Percentiles rank a stretch among this genome's conserved stretches.
Evolutionary conservation across 164 flowering plant genomes (phyloP).

Genomic region (Sextonia rubra): DNA sequence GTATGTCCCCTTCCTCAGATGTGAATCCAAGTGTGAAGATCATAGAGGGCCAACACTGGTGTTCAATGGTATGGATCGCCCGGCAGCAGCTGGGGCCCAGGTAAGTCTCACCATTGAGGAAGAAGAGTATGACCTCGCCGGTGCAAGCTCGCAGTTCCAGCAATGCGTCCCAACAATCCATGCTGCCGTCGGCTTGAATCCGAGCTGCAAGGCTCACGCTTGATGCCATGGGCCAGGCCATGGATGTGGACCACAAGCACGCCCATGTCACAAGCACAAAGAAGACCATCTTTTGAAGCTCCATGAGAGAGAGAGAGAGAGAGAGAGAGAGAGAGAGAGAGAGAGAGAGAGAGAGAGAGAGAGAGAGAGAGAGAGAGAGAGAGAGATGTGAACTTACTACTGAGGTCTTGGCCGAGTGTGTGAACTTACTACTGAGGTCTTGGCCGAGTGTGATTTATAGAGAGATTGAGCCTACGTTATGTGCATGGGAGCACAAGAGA

Average conservation of each 20-base stretch:
- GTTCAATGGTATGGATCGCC: slow-evolving; percentile 13
- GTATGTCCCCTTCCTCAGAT: slow-evolving; percentile 19
- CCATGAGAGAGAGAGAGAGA: too few species aligned
- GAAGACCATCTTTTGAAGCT: slow-evolving; percentile 1
- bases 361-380: too few species aligned
- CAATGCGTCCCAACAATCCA: slow-evolving; percentile 44
- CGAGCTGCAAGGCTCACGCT: slow-evolving; percentile 1
- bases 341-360: too few species aligned
- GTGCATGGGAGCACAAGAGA: too few species aligned
- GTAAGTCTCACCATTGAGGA: slow-evolving; percentile 22
- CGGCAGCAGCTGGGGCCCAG: slow-evolving; percentile 21
- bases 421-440: too few species aligned
- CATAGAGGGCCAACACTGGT: slow-evolving; percentile 28
- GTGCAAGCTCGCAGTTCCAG: slow-evolving; percentile 25
- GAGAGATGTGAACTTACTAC: too few species aligned
- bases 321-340: too few species aligned
- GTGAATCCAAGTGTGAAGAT: slow-evolving; percentile 21
- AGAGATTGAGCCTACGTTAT: too few species aligned
- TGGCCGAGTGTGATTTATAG: too few species aligned
- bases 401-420: too few species aligned
- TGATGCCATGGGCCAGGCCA: not conserved
- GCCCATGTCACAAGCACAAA: not conserved
- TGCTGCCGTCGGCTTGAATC: not conserved
- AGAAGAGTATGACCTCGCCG: slow-evolving; percentile 21
- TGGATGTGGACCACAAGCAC: too few species aligned